Base-by-base conservation (phyloP, 2,329 filamentous ascomycete genomes). In the Polychaeton citri region DNA sequence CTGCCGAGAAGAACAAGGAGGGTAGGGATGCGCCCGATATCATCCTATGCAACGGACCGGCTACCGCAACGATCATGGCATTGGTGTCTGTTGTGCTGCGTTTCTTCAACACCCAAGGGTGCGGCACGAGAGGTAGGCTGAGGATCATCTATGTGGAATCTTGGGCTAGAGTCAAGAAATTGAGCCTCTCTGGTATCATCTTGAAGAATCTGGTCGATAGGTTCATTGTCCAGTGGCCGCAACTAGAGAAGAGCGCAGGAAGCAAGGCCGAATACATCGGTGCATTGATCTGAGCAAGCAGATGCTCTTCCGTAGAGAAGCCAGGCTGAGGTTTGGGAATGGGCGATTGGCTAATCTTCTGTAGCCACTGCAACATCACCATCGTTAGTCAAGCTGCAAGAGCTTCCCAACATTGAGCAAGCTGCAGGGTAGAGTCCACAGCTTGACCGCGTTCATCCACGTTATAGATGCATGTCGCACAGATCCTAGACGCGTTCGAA, bases 91-190 rank as follows among this genome's bases (percentile, higher is more conserved):
- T 72, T 2, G 33, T 76, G 10, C 49, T 81, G 34, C 66, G 71
- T n/a, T 66, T 74, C 48, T 63, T 69, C 40, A 51, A 66, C 39
- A 33, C 59, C 5, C 41, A 45, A 33, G 57, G 60, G 7, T 57
- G 50, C 20, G 43, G 58, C 24, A 51, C 51, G 6, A 55, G 64
- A 15, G 60, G 66, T 19, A 71, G 70, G 43, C 78, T 88, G 63
- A 74, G 76, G 43, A 78, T 81, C 7, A 66, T 96, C 10, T 98
- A 90, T 55, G 73, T 95, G 19, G 90, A 98, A 65, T 90, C 82
- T 15, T 95, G 87, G 79, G 88, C 90, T 2, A 72, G 90, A 12
- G 82, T 93, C 12, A 78, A 71, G 45, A 79, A 74, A 9, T 60
- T 96, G 44, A 96, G 88, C 61, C 58, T 95, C 40, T 93, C 84